Conservation (phyloP, 2,329 filamentous ascomycete genomes). For the Fusarium sp. region DNA sequence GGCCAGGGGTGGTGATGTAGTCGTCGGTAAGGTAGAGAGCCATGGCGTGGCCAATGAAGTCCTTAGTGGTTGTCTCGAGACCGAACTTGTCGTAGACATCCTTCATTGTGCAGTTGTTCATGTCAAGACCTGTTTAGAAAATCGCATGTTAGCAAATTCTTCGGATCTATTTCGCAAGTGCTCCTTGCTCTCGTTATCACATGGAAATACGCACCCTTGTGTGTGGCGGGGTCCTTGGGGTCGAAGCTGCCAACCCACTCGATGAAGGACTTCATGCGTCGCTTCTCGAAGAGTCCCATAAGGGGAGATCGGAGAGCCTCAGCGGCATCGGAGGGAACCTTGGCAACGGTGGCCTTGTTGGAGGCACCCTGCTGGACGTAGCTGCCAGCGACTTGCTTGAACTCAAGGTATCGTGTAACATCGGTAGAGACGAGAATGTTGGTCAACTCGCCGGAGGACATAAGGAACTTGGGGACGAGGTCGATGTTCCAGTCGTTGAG, state of each 20-base stretch:
- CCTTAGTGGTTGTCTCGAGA: slow-evolving; percentile 86
- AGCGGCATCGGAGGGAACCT: slow-evolving; percentile 91
- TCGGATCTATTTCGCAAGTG: not conserved
- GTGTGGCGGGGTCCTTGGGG: slow-evolving; percentile 80
- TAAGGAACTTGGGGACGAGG: slow-evolving; percentile 96
- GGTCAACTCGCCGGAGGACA: slow-evolving; percentile 97
- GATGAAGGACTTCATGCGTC: slow-evolving; percentile 94
- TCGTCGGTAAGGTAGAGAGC: slow-evolving; percentile 91
- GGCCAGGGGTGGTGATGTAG: slow-evolving; percentile 80
- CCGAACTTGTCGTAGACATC: slow-evolving; percentile 99
- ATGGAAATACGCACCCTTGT: slow-evolving; percentile 76
- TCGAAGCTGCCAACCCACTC: slow-evolving; percentile 95
- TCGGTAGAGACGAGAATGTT: slow-evolving; percentile 98
- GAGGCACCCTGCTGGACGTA: slow-evolving; percentile 90
- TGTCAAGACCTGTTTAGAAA: slow-evolving; percentile 73
- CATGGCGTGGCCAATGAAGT: slow-evolving; percentile 99
- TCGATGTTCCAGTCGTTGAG: slow-evolving; percentile 99
- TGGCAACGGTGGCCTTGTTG: slow-evolving; percentile 90
- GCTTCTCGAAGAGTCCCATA: slow-evolving; percentile 98
- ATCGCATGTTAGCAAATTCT: slow-evolving; percentile 25
- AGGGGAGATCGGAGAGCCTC: slow-evolving; percentile 93
- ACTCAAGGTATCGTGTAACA: slow-evolving; percentile 87
- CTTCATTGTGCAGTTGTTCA: slow-evolving; percentile 87
- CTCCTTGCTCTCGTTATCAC: not conserved
- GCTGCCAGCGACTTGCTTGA: slow-evolving; percentile 94